A percentile compares a stretch with the other conserved stretches of the same genome.
Conservation (phyloP, 2,329 filamentous ascomycete genomes). For the Xylariaceae sp. region DNA sequence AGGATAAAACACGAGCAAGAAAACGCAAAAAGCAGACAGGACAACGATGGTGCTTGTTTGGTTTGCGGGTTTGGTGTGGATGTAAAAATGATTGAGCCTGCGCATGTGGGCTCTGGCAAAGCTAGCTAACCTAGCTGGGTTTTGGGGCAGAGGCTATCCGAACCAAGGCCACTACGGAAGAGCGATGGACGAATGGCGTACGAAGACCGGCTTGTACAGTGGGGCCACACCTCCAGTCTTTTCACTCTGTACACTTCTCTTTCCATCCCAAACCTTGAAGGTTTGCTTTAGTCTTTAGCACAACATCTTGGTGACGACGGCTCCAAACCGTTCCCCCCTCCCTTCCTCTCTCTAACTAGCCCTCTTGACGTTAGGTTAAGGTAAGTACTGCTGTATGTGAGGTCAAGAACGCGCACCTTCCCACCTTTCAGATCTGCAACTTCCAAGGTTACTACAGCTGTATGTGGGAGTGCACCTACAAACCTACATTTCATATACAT, state of each 20-base stretch:
- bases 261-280: not conserved
- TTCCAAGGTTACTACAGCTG: too few relatives aligned
- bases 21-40: conserved; percentile 28
- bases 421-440: too few relatives aligned
- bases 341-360: too few relatives aligned
- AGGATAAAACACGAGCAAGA: conserved; percentile 39
- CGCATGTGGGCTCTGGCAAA: conserved; percentile 25
- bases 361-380: too few relatives aligned
- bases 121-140: conserved; percentile 19
- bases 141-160: conserved; percentile 10
- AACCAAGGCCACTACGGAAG: not conserved
- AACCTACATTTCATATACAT: too few relatives aligned
- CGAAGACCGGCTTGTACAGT: not conserved
- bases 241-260: not conserved
- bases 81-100: conserved; percentile 26
- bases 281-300: not conserved
- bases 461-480: too few relatives aligned
- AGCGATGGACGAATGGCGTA: not conserved
- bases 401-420: too few relatives aligned
- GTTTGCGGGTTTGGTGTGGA: conserved; percentile 29
- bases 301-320: too few relatives aligned
- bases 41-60: conserved; percentile 34
- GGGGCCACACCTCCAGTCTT: not conserved
- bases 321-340: too few relatives aligned
- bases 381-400: too few relatives aligned